phyloP scores from a whole-genome alignment of 805 yeast genomes.

The Lipomyces spencermartinsiae region DNA sequence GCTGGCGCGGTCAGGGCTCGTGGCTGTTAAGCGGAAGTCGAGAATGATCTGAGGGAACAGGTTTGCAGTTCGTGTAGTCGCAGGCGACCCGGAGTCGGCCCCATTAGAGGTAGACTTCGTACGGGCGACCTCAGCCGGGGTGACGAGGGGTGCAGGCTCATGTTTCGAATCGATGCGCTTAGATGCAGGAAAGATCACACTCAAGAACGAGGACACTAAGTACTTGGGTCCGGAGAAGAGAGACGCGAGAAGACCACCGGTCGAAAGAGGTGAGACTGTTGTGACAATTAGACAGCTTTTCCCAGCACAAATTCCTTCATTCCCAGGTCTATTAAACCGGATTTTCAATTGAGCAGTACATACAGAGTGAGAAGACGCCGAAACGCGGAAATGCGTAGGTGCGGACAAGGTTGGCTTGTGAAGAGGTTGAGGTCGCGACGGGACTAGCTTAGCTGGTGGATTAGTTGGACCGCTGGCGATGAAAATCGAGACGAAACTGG shows the following conservation, averaged over 20 bases:
- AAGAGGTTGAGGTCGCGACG: background rate
- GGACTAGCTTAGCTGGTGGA: background rate
- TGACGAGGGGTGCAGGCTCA: background rate
- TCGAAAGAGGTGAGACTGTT: constrained; percentile 10
- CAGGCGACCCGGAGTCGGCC: background rate
- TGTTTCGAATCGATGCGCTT: constrained; percentile 4
- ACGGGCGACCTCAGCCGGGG: background rate
- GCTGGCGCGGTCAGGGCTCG: constrained; percentile 11
- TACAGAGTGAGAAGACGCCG: constrained; percentile 8
- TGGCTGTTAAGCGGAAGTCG: constrained; percentile 31
- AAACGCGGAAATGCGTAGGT: background rate
- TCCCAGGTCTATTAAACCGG: background rate
- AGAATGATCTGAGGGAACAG: constrained; percentile 35
- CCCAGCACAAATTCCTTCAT: background rate
- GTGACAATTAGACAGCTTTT: background rate
- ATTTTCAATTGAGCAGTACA: background rate
- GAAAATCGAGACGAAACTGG: background rate
- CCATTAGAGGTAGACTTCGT: background rate
- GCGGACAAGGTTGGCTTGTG: background rate
- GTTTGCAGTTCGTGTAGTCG: constrained; percentile 10
- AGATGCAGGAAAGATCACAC: background rate
- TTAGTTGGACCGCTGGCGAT: background rate
- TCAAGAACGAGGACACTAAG: background rate
- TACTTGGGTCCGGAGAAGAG: background rate
- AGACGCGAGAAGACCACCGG: constrained; percentile 4